A percentile compares a stretch with the other conserved stretches of the same genome.
Evolutionary conservation across 1,284 basidiomycete genomes (phyloP).

Genomic region (Inonotus obliquus): DNA sequence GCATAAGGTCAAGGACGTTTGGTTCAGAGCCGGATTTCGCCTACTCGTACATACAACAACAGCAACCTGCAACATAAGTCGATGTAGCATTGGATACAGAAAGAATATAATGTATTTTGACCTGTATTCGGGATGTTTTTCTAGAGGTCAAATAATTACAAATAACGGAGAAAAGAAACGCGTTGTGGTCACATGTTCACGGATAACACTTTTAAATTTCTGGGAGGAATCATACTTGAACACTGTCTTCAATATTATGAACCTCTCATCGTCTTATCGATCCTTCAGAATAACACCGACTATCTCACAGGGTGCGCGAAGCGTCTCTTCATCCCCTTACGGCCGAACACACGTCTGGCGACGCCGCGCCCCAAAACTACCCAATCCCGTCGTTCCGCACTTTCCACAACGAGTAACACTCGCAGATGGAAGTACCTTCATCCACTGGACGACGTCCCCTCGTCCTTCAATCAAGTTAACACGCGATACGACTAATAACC

Average conservation of each 20-base stretch:
- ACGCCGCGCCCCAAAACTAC: constrained; percentile 57
- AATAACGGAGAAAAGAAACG: background rate
- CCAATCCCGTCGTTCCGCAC: constrained; percentile 77
- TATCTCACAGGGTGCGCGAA: constrained; percentile 27
- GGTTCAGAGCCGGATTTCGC: background rate
- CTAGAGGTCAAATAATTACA: background rate
- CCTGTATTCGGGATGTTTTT: background rate
- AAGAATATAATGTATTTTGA: background rate
- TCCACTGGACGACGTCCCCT: constrained; percentile 82
- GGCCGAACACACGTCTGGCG: constrained; percentile 75
- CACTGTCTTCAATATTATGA: background rate
- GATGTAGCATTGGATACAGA: background rate
- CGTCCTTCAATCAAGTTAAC: constrained; percentile 69
- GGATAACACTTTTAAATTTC: background rate
- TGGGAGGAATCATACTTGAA: background rate
- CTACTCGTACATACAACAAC: background rate
- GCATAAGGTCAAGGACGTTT: background rate
- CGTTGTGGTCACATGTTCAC: background rate
- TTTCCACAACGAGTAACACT: constrained; percentile 81
- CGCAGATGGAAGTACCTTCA: constrained; percentile 83
- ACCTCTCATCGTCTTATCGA: background rate
- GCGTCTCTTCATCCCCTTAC: constrained; percentile 64
- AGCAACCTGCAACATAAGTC: background rate
- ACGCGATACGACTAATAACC: constrained; percentile 83
- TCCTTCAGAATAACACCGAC: background rate